Evolutionary conservation across 1,284 basidiomycete genomes (phyloP), one percentile per base, ranked within the genome.

Genomic region (Porogramme epimiltina): DNA sequence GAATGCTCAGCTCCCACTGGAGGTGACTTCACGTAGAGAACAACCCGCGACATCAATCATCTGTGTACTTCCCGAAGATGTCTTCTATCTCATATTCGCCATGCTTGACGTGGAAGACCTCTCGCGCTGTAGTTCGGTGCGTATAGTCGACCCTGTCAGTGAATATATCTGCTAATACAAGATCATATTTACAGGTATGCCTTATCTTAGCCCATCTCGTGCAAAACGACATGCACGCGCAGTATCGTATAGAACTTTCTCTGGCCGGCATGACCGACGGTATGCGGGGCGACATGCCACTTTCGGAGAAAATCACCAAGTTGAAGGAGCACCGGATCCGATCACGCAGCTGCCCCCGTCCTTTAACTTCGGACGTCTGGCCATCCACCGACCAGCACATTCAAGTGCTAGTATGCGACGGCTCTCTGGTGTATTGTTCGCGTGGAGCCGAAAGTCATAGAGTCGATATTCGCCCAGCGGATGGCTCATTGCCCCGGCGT

Each of bases 221-320:
- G 20, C 26, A 42, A n/a, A 10, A 33, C 26, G 52, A 49, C 26
- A 8, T 49, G 31, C 38, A 22, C 15, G 31, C 38, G 18, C 52
- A 49, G 25, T 54, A 54, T 24, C 19, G 36, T 18, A 38, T 49
- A 4, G 52, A 49, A 16, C 44, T 49, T 24, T 43, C 39, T 16
- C 34, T 34, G 25, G 22, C 16, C n/a, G 52, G 52, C 26, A 54
- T 54, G 52, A 25, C 43, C 37, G 44, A 54, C 33, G 47, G 52
- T 0, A 39, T 40, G 1, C 33, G 26, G 6, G 26, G 39, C 33
- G 44, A 24, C 9, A 16, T 38, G 26, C 18, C 42, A 1, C 38
- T 53, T 16, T 8, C 37, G 20, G 40, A 41, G 40, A 9, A 15
- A 11, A 5, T 22, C 22, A n/a, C 5, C 24, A 23, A 19, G 6